These are phyloP conservation scores for Wickerhamomyces tratensis DNA, from an alignment of 805 yeast genomes.

Conservation along the genomic window DNA sequence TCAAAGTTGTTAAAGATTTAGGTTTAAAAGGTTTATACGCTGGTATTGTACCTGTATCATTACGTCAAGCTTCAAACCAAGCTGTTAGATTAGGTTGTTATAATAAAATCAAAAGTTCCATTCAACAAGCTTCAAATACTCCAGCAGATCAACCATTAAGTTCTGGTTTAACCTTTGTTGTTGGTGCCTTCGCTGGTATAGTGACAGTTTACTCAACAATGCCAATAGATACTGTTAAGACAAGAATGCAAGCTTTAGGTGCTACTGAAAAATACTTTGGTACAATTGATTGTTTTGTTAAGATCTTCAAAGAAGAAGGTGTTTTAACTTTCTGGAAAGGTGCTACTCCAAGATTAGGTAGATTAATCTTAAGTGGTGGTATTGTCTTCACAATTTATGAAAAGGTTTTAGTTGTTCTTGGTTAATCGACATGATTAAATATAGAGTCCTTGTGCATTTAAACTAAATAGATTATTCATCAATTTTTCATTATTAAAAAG, in stretches of 20 bases:
- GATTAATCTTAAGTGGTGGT: constrained; percentile 90
- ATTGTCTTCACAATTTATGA: constrained; percentile 95
- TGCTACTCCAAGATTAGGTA: constrained; percentile 92
- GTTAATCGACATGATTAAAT: not conserved
- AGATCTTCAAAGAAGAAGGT: constrained; percentile 82
- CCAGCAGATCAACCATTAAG: constrained; percentile 68
- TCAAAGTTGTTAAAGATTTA: constrained; percentile 59
- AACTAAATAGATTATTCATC: not conserved
- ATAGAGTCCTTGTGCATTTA: no score
- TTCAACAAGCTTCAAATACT: constrained; percentile 60
- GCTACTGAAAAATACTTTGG: constrained; percentile 61
- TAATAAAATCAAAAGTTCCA: constrained; percentile 71
- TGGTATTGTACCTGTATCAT: constrained; percentile 85
- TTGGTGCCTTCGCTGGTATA: constrained; percentile 86
- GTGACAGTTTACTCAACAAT: constrained; percentile 87
- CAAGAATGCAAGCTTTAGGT: constrained; percentile 92
- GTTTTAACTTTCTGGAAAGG: constrained; percentile 93
- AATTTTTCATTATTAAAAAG: no score
- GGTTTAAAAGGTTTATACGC: constrained; percentile 82
- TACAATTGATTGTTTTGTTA: constrained; percentile 74
- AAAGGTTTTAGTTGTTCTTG: constrained; percentile 51
- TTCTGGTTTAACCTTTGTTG: constrained; percentile 70
- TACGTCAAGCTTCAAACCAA: constrained; percentile 93
- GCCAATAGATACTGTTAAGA: constrained; percentile 95
- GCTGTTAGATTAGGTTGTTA: constrained; percentile 93